Base-by-base conservation (phyloP, 2,329 filamentous ascomycete genomes). In the Arthrobotrys entomopaga region DNA sequence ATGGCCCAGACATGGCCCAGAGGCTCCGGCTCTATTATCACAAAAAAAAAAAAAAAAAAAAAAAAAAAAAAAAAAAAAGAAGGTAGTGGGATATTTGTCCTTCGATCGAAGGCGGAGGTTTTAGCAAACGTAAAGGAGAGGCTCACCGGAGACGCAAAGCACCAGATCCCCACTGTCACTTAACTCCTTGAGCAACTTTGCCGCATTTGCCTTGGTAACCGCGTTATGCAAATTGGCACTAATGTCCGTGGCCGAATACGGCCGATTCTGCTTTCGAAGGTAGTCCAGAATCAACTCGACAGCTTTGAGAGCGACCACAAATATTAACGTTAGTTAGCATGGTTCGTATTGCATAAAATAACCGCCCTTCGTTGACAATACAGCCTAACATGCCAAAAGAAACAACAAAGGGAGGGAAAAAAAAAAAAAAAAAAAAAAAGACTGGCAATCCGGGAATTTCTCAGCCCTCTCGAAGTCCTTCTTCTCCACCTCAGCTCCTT, bases 121-220 rank as follows among this genome's bases (percentile, higher is more conserved):
- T 71, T 71, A 10, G 52, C 34, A 4, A 43, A 43, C n/a, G n/a
- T n/a, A 50, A 19, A 20, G 22, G 46, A 24, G 19, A 42, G 46
- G 64, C 80, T 76, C 77, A 86, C 85, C 86, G 43, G 87, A 83
- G 43, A 83, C 81, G 57, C 85, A 85, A 57, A 85, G 86, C 77
- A 86, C 86, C 48, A 90, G 86, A 77, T 86, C 81, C 10, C 85
- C 85, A 48, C 83, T 84, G 77, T 89, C 87, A 72, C 87, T 85
- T 79, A 90, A 82, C 71, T 89, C 87, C 77, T 87, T 88, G 38
- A 90, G 81, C 34, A 86, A 79, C 80, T 89, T 90, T 26, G 84
- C 84, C 22, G 87, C 84, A 49, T 86, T 83, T 11, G 87, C 79
- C 81, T 88, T 89, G 13, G 85, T 85, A 69, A 87, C 85, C 74